These are phyloP conservation scores for Podospora fimiseda DNA, from an alignment of 495 filamentous ascomycete genomes.

Conservation along the genomic window DNA sequence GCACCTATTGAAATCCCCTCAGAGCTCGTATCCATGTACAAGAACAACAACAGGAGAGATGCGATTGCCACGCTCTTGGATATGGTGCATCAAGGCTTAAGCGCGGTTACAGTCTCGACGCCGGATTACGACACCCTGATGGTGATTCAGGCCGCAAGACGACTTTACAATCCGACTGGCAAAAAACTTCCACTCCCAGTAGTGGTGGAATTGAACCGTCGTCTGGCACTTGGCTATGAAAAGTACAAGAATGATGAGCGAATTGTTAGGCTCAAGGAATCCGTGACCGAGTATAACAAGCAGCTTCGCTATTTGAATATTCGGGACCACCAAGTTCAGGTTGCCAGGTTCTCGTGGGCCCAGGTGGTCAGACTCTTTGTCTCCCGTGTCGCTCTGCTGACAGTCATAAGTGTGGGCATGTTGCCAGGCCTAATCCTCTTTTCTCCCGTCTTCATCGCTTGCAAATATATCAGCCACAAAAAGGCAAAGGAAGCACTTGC, in stretches of 20 bases:
- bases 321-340: constrained; percentile 92
- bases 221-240: constrained; percentile 85
- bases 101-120: constrained; percentile 84
- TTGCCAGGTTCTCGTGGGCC: constrained; percentile 72
- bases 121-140: constrained; percentile 97
- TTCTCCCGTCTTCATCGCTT: constrained; percentile 80
- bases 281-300: constrained; percentile 81
- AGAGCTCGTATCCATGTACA: constrained; percentile 81
- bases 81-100: constrained; percentile 75
- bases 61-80: constrained; percentile 78
- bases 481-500: constrained; percentile 90
- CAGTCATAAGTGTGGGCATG: constrained; percentile 69
- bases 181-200: constrained; percentile 92
- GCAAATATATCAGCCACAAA: constrained; percentile 81
- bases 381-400: constrained; percentile 72
- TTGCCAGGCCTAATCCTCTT: constrained; percentile 86
- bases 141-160: constrained; percentile 92
- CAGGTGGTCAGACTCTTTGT: constrained; percentile 70
- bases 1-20: constrained; percentile 73
- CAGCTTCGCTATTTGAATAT: constrained; percentile 79
- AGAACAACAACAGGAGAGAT: constrained; percentile 70
- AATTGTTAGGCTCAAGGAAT: constrained; percentile 69
- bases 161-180: constrained; percentile 87
- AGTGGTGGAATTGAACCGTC: constrained; percentile 93
- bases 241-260: constrained; percentile 88